Evolutionary conservation across 148 eudicot species (phyloP).

Genomic region (Polygonum aviculare): DNA sequence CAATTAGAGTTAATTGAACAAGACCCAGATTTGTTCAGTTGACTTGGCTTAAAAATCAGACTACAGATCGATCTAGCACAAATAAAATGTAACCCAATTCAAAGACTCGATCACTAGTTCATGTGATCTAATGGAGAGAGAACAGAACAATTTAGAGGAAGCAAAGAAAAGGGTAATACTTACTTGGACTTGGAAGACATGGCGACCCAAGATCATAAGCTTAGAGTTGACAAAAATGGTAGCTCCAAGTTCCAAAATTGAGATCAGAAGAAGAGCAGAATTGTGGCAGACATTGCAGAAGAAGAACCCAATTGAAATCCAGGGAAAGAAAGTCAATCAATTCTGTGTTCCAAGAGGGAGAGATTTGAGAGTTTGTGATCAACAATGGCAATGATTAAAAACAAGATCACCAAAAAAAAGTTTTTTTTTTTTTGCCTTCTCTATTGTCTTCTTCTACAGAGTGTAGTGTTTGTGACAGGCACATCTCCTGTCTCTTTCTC

Average conservation of each 20-base stretch:
- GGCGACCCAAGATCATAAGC: constrained; percentile 5
- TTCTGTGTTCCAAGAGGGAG: neutral
- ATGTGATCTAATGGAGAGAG: neutral
- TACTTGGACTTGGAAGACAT: constrained; percentile 91
- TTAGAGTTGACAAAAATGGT: constrained; percentile 1
- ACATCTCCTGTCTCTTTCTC: constrained; percentile 8
- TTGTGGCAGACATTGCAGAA: constrained; percentile 5
- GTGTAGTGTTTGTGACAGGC: constrained; percentile 10
- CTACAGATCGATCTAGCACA: neutral
- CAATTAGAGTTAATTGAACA: too few relatives aligned
- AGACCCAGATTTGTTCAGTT: neutral
- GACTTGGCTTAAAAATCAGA: neutral
- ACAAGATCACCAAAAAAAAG: neutral
- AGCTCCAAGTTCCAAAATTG: neutral
- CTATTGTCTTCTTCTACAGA: neutral
- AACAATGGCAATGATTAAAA: neutral
- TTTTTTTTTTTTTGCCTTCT: neutral
- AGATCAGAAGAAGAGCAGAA: neutral
- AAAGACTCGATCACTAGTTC: neutral
- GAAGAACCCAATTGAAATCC: constrained; percentile 2
- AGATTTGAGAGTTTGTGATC: constrained; percentile 1
- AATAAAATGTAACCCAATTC: neutral
- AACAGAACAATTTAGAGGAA: neutral
- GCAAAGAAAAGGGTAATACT: constrained; percentile 13
- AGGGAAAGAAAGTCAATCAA: neutral